phyloP scores from a whole-genome alignment of 2,329 filamentous ascomycete genomes.

The Sporothrix brunneoviolacea region DNA sequence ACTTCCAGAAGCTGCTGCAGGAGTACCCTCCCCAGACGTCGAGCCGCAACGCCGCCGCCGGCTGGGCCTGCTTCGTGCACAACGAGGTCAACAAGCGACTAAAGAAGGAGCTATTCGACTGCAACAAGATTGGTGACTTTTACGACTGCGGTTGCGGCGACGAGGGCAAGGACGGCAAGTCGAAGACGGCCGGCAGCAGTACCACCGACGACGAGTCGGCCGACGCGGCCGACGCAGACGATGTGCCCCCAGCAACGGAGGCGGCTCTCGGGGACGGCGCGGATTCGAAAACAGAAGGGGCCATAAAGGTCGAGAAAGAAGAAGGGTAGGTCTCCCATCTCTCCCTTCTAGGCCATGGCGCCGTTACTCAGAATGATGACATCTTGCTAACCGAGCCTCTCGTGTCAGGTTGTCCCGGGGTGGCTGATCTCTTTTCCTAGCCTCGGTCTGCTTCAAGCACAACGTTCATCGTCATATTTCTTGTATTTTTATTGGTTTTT shows the following conservation, averaged over 20 bases:
- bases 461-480: too few species aligned
- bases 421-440: neutral
- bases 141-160: constrained; percentile 68
- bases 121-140: constrained; percentile 60
- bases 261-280: too few species aligned
- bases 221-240: constrained; percentile 15
- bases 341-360: neutral
- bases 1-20: constrained; percentile 57
- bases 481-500: neutral
- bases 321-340: constrained; percentile 19
- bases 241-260: too few species aligned
- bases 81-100: constrained; percentile 61
- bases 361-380: neutral
- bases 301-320: constrained; percentile 18
- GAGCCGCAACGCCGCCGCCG: constrained; percentile 55
- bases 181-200: too few species aligned
- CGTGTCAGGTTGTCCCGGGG: constrained; percentile 7
- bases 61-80: constrained; percentile 63
- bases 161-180: constrained; percentile 46
- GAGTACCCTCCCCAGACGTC: constrained; percentile 61
- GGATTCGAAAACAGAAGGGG: too few species aligned
- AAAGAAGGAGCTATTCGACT: constrained; percentile 57
- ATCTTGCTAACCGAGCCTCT: neutral
- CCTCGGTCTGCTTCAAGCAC: too few species aligned
- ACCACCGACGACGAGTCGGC: neutral